Base-by-base conservation (phyloP, 148 eudicot genomes). In the Dysphania ambrosioides region DNA sequence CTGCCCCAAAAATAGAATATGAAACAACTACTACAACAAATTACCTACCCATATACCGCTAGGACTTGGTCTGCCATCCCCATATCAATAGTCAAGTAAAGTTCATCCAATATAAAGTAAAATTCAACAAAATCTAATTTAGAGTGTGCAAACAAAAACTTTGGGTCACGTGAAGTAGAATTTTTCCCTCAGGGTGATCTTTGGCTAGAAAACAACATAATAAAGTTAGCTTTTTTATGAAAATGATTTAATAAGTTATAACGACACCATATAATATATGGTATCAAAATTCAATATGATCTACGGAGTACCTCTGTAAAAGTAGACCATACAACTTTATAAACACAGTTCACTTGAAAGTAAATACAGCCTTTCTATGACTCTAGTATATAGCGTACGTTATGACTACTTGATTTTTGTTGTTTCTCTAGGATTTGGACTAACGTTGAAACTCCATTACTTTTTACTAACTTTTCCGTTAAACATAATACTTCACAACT, bases 221-320 rank as follows among this genome's bases (percentile, higher is more conserved):
- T n/a, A 36, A 36, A 59, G 24, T 59, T 18, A 5, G 34, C 66
- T 72, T 73, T 62, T 13, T 21, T 30, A 44, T 73, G 76, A 73
- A 42, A 62, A 73, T 44, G 76, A 73, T 73, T n/a, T n/a, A n/a
- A n/a, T n/a, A n/a, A n/a, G n/a, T 31, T 70, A 6, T 70, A 53
- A 32, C 56, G 59, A 49, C 61, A 34, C 31, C 61, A 70, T 41
- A 44, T 27, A 8, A 42, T 2, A 18, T 9, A 29, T 27, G 31
- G n/a, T 69, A 6, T 51, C 8, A 57, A 57, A 36, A 4, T 57
- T 72, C 51, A n/a, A n/a, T 13, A 18, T n/a, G n/a, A n/a, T n/a
- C n/a, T n/a, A n/a, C n/a, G n/a, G n/a, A n/a, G n/a, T n/a, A n/a
- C n/a, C 21, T 47, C 53, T 47, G 16, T n/a, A n/a, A 67, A 27